A percentile compares a stretch with the other conserved stretches of the same genome.
phyloP scores from a whole-genome alignment of 176 grass and related monocot species.

The Cymbopogon citratus region DNA sequence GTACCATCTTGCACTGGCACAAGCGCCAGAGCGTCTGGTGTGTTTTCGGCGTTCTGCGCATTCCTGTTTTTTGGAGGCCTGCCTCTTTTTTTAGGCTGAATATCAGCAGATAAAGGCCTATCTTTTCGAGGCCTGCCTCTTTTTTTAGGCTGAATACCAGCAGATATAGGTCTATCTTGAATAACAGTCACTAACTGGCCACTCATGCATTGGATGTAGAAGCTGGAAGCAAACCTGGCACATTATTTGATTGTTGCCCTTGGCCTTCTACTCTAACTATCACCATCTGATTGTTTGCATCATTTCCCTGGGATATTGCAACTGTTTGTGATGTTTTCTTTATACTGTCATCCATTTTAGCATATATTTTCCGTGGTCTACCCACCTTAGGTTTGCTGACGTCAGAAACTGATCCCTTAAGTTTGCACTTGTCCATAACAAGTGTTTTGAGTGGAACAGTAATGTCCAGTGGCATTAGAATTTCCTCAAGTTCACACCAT shows the following conservation, averaged over 20 bases:
- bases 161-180: slow-evolving; percentile 3
- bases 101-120: neutral
- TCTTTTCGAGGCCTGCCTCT: slow-evolving; percentile 47
- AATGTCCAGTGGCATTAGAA: slow-evolving; percentile 76
- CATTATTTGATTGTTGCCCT: slow-evolving; percentile 25
- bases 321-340: slow-evolving; percentile 16
- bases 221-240: neutral
- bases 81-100: slow-evolving; percentile 43
- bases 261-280: neutral
- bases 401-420: slow-evolving; percentile 25
- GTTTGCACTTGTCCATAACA: slow-evolving; percentile 49
- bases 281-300: slow-evolving; percentile 12
- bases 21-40: slow-evolving; percentile 3
- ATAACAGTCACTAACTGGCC: neutral
- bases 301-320: slow-evolving; percentile 23
- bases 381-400: slow-evolving; percentile 26
- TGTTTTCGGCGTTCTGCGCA: neutral
- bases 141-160: slow-evolving; percentile 28
- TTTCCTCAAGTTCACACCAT: slow-evolving; percentile 75
- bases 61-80: slow-evolving; percentile 40
- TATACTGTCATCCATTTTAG: neutral
- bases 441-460: slow-evolving; percentile 78
- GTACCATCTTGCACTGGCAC: slow-evolving; percentile 19
- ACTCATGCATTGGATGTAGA: neutral
- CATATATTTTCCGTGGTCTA: slow-evolving; percentile 39